Evolutionary conservation across 371 early-diverging fungal genomes (phyloP).

Genomic region (Apophysomyces elegans): DNA sequence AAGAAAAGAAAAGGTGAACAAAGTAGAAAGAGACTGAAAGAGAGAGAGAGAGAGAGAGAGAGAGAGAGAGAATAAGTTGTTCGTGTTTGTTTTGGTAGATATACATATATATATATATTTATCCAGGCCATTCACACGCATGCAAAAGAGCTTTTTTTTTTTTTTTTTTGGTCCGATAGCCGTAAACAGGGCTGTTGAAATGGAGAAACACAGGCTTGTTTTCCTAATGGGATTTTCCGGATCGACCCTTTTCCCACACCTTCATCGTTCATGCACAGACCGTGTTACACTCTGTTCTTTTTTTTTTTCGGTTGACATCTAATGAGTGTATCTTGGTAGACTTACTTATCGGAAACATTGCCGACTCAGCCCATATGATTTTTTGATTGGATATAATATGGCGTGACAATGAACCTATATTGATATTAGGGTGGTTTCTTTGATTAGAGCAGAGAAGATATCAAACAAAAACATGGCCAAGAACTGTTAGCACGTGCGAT

Average conservation of each 20-base stretch:
- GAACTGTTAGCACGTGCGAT: constrained; percentile 1
- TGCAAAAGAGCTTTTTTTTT: too few species aligned
- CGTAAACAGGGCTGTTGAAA: constrained; percentile 1
- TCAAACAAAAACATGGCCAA: constrained; percentile 2
- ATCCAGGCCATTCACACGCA: background rate
- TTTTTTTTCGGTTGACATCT: background rate
- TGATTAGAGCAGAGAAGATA: too few species aligned
- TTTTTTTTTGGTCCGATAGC: background rate
- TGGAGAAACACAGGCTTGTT: constrained; percentile 12
- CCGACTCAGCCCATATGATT: constrained; percentile 2
- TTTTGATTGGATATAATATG: background rate
- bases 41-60: constrained; percentile 15
- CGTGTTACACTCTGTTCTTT: constrained; percentile 17
- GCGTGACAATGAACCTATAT: background rate
- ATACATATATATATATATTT: background rate
- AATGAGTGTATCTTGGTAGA: background rate
- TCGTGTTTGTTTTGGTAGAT: constrained; percentile 1
- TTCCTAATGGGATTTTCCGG: constrained; percentile 10
- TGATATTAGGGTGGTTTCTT: too few species aligned
- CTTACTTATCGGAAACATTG: background rate
- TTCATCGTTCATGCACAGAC: constrained; percentile 20
- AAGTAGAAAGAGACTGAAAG: constrained; percentile 8
- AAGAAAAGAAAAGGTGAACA: constrained; percentile 5
- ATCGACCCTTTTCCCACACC: constrained; percentile 12
- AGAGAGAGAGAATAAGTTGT: constrained; percentile 1